Percentiles rank a stretch among this genome's conserved stretches.
Evolutionary conservation across 2,329 filamentous ascomycete genomes (phyloP).

Genomic region (Talaromyces sp.): DNA sequence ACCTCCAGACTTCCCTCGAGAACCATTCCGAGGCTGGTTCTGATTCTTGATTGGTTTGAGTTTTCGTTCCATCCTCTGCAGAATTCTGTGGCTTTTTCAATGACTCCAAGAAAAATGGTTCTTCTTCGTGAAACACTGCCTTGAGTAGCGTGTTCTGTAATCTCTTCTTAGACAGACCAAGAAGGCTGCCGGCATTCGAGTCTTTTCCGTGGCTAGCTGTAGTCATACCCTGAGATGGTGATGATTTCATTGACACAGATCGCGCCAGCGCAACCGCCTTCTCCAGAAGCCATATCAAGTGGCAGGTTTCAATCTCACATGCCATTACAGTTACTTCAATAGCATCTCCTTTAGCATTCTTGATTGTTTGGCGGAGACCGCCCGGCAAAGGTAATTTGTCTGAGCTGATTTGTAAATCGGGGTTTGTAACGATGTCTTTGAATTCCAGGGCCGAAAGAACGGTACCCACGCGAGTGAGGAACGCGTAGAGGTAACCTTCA

Average conservation of each 20-base stretch:
- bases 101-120: slow-evolving; percentile 26
- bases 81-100: slow-evolving; percentile 7
- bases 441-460: slow-evolving; percentile 39
- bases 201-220: background rate
- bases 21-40: slow-evolving; percentile 49
- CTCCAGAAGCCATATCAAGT: slow-evolving; percentile 34
- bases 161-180: slow-evolving; percentile 23
- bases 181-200: slow-evolving; percentile 14
- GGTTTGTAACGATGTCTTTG: slow-evolving; percentile 26
- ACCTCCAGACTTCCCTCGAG: slow-evolving; percentile 51
- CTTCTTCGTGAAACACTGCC: slow-evolving; percentile 37
- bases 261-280: slow-evolving; percentile 24
- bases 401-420: slow-evolving; percentile 22
- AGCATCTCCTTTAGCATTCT: slow-evolving; percentile 18
- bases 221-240: slow-evolving; percentile 10
- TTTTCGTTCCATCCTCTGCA: slow-evolving; percentile 17
- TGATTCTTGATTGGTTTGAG: background rate
- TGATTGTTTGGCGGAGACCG: slow-evolving; percentile 20
- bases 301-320: slow-evolving; percentile 30
- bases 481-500: slow-evolving; percentile 38
- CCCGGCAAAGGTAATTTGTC: slow-evolving; percentile 28
- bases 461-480: slow-evolving; percentile 37
- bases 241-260: slow-evolving; percentile 11
- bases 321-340: slow-evolving; percentile 22
- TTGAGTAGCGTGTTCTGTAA: slow-evolving; percentile 40